A percentile compares a stretch with the other conserved stretches of the same genome.
Conservation (phyloP, 2,329 filamentous ascomycete genomes). For the Alternaria triticimaculans region DNA sequence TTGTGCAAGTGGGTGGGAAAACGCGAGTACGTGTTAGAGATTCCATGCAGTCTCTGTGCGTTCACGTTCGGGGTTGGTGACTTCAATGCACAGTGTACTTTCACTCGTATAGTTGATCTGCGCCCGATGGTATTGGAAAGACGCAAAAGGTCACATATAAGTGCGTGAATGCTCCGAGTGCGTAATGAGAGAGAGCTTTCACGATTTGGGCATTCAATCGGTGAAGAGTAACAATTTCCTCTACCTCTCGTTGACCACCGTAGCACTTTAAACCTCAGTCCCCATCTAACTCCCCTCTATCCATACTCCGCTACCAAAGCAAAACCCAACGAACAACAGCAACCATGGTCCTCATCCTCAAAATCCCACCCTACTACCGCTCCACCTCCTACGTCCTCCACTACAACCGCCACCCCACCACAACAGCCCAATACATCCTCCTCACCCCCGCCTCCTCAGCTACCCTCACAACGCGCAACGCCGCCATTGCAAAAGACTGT, state of each 20-base stretch:
- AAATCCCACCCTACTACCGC: conserved; percentile 5
- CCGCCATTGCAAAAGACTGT: conserved; percentile 3
- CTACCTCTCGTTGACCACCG: neutral
- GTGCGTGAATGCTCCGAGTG: neutral
- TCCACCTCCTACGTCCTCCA: neutral
- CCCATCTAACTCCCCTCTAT: neutral
- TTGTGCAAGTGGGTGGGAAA: neutral
- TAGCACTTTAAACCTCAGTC: neutral
- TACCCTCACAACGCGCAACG: neutral
- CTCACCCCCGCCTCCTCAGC: neutral
- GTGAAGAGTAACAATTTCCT: neutral
- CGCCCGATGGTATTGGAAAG: neutral
- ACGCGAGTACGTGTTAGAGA: too few relatives aligned
- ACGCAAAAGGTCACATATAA: neutral
- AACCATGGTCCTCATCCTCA: neutral
- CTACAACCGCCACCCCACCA: neutral
- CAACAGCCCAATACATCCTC: conserved; percentile 5
- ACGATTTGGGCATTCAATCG: neutral
- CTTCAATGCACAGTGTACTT: neutral
- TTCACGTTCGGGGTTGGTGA: neutral
- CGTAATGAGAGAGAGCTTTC: neutral
- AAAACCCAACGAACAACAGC: neutral
- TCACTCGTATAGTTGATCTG: neutral
- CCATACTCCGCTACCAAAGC: neutral
- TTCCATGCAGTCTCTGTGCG: neutral